Percentiles rank a stretch among this genome's conserved stretches.
phyloP scores from a whole-genome alignment of 148 eudicot species.

The Cornus kousa region DNA sequence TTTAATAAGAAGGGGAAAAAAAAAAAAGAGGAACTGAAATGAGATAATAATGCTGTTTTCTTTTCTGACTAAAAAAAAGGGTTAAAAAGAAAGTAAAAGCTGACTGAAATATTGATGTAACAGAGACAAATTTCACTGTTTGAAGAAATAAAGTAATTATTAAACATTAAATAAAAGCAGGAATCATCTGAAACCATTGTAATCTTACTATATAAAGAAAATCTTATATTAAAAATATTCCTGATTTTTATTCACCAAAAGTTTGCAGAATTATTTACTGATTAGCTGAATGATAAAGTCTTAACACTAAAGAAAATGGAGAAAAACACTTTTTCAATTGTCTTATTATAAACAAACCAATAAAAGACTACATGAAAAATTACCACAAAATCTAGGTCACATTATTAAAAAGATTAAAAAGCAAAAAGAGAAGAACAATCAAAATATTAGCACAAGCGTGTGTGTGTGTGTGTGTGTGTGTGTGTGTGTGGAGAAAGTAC shows the following conservation, averaged over 20 bases:
- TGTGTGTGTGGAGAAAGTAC: background rate
- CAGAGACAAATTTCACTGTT: background rate
- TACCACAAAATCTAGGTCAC: background rate
- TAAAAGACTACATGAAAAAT: background rate
- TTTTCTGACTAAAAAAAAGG: too few relatives aligned
- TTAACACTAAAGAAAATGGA: too few relatives aligned
- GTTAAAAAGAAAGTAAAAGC: background rate
- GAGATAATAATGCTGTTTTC: too few relatives aligned
- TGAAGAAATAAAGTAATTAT: background rate
- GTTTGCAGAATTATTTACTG: too few relatives aligned
- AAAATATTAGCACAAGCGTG: background rate
- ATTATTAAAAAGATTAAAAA: background rate
- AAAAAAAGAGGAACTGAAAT: too few relatives aligned
- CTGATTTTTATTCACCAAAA: too few relatives aligned
- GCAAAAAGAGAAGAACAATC: background rate
- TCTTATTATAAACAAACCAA: background rate
- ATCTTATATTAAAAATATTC: background rate
- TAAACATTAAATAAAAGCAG: background rate
- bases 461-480: background rate
- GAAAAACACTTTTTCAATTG: background rate
- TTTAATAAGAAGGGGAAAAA: background rate
- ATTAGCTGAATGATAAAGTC: too few relatives aligned
- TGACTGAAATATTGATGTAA: background rate
- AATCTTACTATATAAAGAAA: background rate
- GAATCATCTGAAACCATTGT: background rate